Conservation (phyloP, 2,329 filamentous ascomycete genomes). For the Pseudogymnoascus sp. region DNA sequence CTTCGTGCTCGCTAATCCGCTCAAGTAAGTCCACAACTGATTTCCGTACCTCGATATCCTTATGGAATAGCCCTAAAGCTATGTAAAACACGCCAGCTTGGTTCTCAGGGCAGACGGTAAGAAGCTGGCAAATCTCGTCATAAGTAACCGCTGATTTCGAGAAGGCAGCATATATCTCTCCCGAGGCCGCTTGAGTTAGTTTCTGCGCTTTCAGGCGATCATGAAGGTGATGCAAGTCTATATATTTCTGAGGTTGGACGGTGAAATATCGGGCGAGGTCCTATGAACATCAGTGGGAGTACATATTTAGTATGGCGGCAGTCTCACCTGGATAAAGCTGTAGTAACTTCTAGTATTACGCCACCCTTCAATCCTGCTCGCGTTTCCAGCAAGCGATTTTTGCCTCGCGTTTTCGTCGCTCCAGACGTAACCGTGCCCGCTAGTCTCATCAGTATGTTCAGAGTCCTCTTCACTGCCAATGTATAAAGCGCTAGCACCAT, state of each 20-base stretch:
- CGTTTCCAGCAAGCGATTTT: slow-evolving; percentile 83
- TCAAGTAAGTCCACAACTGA: slow-evolving; percentile 74
- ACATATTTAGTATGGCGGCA: slow-evolving; percentile 18
- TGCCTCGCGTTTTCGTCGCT: slow-evolving; percentile 70
- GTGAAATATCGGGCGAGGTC: not conserved
- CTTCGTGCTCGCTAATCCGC: slow-evolving; percentile 76
- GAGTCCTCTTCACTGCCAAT: slow-evolving; percentile 70
- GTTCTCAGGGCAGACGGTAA: slow-evolving; percentile 75
- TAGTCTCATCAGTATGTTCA: slow-evolving; percentile 48
- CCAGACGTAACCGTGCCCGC: slow-evolving; percentile 94
- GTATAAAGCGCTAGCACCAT: slow-evolving; percentile 82
- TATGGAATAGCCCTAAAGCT: slow-evolving; percentile 85
- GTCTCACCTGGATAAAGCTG: slow-evolving; percentile 74
- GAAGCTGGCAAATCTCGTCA: slow-evolving; percentile 75
- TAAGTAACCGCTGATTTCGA: slow-evolving; percentile 69
- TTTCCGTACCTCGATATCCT: slow-evolving; percentile 68
- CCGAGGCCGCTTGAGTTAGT: slow-evolving; percentile 65
- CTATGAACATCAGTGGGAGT: not conserved
- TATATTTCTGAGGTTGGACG: slow-evolving; percentile 48
- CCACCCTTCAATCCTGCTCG: slow-evolving; percentile 93
- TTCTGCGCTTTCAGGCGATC: slow-evolving; percentile 81
- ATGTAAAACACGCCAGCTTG: slow-evolving; percentile 88
- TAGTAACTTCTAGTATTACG: slow-evolving; percentile 92
- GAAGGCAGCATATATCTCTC: slow-evolving; percentile 78
- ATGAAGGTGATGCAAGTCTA: slow-evolving; percentile 87